Evolutionary conservation across 2,329 filamentous ascomycete genomes (phyloP), one percentile per base, ranked within the genome.

Genomic region (Colletotrichum sublineola): DNA sequence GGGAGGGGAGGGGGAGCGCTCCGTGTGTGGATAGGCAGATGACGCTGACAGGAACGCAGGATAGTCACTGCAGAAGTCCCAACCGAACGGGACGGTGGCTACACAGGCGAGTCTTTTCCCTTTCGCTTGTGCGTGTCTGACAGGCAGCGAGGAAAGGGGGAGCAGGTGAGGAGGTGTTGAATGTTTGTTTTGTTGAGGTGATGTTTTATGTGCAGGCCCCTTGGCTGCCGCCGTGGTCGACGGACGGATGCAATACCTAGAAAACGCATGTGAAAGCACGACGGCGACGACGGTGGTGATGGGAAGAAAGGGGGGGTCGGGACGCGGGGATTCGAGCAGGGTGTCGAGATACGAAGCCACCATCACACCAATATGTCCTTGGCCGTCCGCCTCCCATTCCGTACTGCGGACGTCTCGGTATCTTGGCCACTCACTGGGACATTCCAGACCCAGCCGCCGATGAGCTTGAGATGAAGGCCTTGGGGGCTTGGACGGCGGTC

Each of bases 21-120:
- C 33, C 53, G 36, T 8, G n/a, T n/a, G 44, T 46, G 44, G 20
- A 11, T 40, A 38, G 38, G 55, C 20, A n/a, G 55, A 57, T 40
- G 55, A 18, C 52, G 31, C 31, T 33, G 46, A 50, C 46, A 53
- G 50, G 29, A 53, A 33, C 33, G 50, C 50, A 53, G 29, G 29
- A 9, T 31, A 7, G 8, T n/a, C 33, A 24, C 55, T 57, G 38
- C 57, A 61, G 57, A 61, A 61, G 33, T 57, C 55, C 55, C 55
- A 57, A 57, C 55, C 55, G 55, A 57, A 57, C 33, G 55, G 55
- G 20, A 57, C 55, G 55, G 36, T 24, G 55, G 55, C 38, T 57
- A 24, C 55, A 57, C 36, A 5, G 5, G 33, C 31, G 15, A 38
- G n/a, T 38, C 4, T 38, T 31, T 31, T 20, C 24, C 46, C 46